These are phyloP conservation scores for Eutypella sp. DNA, from an alignment of 2,329 filamentous ascomycete genomes.

Conservation along the genomic window DNA sequence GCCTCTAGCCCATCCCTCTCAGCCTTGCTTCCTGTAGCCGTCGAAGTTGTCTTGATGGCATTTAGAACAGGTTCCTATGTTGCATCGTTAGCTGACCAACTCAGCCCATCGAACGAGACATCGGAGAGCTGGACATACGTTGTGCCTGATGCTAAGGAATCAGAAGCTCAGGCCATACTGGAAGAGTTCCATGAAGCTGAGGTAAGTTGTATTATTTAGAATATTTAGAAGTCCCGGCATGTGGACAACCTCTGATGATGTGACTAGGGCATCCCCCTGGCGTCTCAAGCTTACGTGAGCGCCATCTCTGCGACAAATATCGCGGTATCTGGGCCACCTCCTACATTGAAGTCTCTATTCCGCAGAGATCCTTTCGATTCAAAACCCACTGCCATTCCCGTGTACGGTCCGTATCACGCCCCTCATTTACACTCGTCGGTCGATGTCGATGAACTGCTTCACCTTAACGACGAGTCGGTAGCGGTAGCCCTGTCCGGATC, in stretches of 20 bases:
- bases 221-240: background rate
- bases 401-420: constrained; percentile 55
- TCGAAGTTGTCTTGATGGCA: constrained; percentile 60
- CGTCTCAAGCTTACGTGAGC: constrained; percentile 49
- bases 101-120: constrained; percentile 33
- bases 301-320: constrained; percentile 43
- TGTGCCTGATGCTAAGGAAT: constrained; percentile 50
- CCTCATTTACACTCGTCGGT: constrained; percentile 42
- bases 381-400: constrained; percentile 43
- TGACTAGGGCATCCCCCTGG: constrained; percentile 35
- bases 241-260: constrained; percentile 4
- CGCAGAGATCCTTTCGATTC: constrained; percentile 33
- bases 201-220: constrained; percentile 30
- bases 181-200: constrained; percentile 53
- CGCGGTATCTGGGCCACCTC: constrained; percentile 51
- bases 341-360: constrained; percentile 40
- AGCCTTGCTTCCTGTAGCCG: constrained; percentile 56
- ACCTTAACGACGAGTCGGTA: constrained; percentile 35
- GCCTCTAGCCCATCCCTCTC: constrained; percentile 58
- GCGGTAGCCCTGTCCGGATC: constrained; percentile 35
- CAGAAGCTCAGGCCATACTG: constrained; percentile 45
- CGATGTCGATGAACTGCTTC: constrained; percentile 42
- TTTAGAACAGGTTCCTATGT: constrained; percentile 61
- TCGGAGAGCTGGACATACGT: constrained; percentile 64
- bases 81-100: constrained; percentile 41